phyloP scores from a whole-genome alignment of 1,284 basidiomycete genomes.

The Porodaedalea pini region DNA sequence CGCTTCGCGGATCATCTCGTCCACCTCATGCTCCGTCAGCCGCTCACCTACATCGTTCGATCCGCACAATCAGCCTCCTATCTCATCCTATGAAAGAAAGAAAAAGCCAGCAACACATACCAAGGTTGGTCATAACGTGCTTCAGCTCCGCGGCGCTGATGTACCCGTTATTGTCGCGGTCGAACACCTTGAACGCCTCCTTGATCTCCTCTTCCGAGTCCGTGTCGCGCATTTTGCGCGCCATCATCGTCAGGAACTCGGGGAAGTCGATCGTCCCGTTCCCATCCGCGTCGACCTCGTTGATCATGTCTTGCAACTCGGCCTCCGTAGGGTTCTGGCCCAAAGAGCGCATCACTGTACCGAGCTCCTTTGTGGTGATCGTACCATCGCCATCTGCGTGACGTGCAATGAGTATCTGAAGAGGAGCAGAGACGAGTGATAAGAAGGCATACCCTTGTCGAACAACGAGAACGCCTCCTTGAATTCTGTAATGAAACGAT shows the following conservation, averaged over 20 bases:
- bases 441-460: conserved; percentile 70
- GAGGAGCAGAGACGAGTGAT: neutral
- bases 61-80: neutral
- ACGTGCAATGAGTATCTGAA: neutral
- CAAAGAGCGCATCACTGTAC: conserved; percentile 94
- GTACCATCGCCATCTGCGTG: conserved; percentile 88
- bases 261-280: conserved; percentile 95
- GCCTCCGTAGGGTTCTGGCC: conserved; percentile 97
- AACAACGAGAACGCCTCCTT: conserved; percentile 94
- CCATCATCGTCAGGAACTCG: conserved; percentile 96
- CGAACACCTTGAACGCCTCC: conserved; percentile 82
- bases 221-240: conserved; percentile 91
- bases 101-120: conserved; percentile 42
- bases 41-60: conserved; percentile 67
- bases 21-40: conserved; percentile 88
- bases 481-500: conserved; percentile 48
- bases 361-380: conserved; percentile 94
- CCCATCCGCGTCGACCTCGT: conserved; percentile 79
- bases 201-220: conserved; percentile 78
- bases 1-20: conserved; percentile 98
- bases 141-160: conserved; percentile 81
- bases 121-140: conserved; percentile 90
- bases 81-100: neutral
- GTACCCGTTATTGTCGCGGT: conserved; percentile 80
- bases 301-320: conserved; percentile 96